These are phyloP conservation scores for Keithomyces neogunnii DNA, from an alignment of 2,329 filamentous ascomycete species.

Conservation along the genomic window DNA sequence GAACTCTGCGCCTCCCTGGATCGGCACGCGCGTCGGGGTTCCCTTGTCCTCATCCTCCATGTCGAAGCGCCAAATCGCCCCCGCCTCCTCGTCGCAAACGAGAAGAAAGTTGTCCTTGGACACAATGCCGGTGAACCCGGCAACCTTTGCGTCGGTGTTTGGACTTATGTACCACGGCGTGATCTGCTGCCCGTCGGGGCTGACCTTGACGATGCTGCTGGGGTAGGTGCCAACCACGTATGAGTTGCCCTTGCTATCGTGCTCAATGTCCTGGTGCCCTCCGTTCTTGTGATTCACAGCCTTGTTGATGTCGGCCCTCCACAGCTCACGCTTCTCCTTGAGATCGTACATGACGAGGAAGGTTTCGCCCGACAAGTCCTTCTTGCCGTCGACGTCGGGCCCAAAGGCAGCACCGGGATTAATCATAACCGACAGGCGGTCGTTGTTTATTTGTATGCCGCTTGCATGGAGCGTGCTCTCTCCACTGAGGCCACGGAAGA, in stretches of 20 bases:
- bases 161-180: constrained; percentile 15
- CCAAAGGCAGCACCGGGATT: constrained; percentile 25
- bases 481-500: background rate
- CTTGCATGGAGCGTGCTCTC: constrained; percentile 13
- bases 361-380: constrained; percentile 26
- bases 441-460: constrained; percentile 24
- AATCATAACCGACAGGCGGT: constrained; percentile 25
- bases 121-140: constrained; percentile 4
- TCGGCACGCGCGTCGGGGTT: background rate
- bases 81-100: constrained; percentile 20
- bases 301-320: constrained; percentile 10
- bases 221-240: constrained; percentile 30
- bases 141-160: constrained; percentile 5
- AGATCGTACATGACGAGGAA: constrained; percentile 27
- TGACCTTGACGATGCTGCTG: constrained; percentile 25
- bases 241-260: constrained; percentile 25
- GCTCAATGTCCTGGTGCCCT: constrained; percentile 31
- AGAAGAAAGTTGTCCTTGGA: constrained; percentile 17
- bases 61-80: constrained; percentile 28
- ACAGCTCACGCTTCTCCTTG: constrained; percentile 15
- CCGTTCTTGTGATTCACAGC: constrained; percentile 18
- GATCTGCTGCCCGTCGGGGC: constrained; percentile 17
- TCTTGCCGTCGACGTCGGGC: constrained; percentile 19
- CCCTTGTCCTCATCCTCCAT: too few relatives aligned
- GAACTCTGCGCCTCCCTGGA: background rate